Evolutionary conservation across 2,329 filamentous ascomycete species (phyloP).

Genomic region (Hymenoscyphus infarciens): DNA sequence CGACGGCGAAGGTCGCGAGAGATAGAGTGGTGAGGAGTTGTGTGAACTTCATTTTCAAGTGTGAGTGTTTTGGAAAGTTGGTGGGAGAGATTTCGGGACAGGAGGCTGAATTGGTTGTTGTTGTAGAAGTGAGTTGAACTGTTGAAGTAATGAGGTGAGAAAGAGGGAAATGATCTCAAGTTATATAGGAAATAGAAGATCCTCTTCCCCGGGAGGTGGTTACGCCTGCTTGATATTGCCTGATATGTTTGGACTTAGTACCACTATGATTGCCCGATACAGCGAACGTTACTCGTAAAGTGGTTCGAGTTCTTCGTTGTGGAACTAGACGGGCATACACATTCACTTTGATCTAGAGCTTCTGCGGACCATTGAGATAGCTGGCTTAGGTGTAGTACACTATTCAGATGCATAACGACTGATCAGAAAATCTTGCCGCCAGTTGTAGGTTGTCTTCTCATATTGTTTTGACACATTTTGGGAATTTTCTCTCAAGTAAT

Average conservation of each 20-base stretch:
- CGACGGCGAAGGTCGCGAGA: conserved; percentile 23
- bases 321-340: background rate
- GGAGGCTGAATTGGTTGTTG: background rate
- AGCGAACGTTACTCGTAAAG: background rate
- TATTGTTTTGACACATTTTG: background rate
- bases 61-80: background rate
- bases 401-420: background rate
- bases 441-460: background rate
- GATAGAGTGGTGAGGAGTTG: conserved; percentile 24
- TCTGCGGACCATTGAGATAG: background rate
- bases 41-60: conserved; percentile 32
- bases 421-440: background rate
- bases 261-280: background rate
- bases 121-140: background rate
- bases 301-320: background rate
- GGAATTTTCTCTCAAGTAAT: background rate
- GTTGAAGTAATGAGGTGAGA: background rate
- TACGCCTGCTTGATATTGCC: background rate
- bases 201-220: background rate
- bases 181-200: background rate
- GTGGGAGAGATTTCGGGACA: background rate
- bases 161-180: background rate
- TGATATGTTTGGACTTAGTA: background rate
- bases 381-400: background rate
- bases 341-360: background rate